Base-by-base conservation (phyloP, 495 filamentous ascomycete species). In the Tetracladium setigerum region DNA sequence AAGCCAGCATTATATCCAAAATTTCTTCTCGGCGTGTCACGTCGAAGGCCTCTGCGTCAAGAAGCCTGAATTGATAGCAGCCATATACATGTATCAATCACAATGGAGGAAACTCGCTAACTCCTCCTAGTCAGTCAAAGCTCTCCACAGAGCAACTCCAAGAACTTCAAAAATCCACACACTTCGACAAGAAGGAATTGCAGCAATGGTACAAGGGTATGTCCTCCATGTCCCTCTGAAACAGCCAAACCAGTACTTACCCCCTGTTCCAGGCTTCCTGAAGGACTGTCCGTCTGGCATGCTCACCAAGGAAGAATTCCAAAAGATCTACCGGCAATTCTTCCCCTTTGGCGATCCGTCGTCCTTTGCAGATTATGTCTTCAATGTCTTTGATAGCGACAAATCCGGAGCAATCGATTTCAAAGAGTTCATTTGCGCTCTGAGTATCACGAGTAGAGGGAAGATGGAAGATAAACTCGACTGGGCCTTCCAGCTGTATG, bases 131-230 rank as follows among this genome's bases (percentile, higher is more conserved):
- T 61, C 87, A 92, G 68, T 91, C 86, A 31, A 98, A 96, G 72
- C 85, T 99, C 58, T 95, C 89, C 34, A 87, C 89, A 57, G 81
- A 94, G 61, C 89, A 97, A 72, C 82, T 99, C 54, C 81, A 79
- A 41, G 92, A 99, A 68, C 81, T 99, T 56, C 90, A 96, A 63
- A 87, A 83, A 71, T 86, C 87, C 43, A 99, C 92, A 17, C 88
- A 96, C 67, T 99, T 99, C 60, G 92, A 99, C 72, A 96, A 96
- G 82, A 99, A 97, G 71, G 92, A 99, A 67, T 68, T 99, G 56
- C 92, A 99, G 66, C 94, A 97, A 86, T 98, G 92, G 92, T 98
- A 98, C 66, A 97, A 97, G 73, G 92, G 92, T 95, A 50, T 31
- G 72, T 63, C 9, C 32, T 34, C 7, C n/a, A 34, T 34, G 1